These are phyloP conservation scores for Daldinia sp. DNA, from an alignment of 2,329 filamentous ascomycete genomes.

Conservation along the genomic window DNA sequence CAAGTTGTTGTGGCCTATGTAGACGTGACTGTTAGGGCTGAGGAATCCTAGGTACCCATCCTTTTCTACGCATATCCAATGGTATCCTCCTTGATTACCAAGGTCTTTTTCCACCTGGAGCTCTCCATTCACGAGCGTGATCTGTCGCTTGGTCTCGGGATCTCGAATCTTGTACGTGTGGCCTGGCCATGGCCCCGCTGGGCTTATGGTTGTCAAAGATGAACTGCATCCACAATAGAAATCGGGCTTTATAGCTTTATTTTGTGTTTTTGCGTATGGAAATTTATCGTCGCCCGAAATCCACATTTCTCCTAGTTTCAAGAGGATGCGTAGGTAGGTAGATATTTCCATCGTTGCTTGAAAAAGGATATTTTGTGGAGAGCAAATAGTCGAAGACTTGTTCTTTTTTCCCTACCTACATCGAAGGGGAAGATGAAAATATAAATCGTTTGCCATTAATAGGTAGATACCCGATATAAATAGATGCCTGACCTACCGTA, in stretches of 20 bases:
- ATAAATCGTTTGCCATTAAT: too few relatives aligned
- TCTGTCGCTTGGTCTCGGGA: background rate
- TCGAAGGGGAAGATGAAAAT: too few relatives aligned
- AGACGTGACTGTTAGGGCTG: background rate
- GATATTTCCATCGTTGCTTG: background rate
- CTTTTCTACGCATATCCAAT: constrained; percentile 21
- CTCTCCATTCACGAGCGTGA: background rate
- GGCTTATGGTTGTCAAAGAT: background rate
- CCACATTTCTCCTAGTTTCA: background rate
- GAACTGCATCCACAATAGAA: background rate
- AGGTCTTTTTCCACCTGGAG: background rate
- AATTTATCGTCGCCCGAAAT: background rate
- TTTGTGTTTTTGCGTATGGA: background rate
- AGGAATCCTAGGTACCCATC: constrained; percentile 17
- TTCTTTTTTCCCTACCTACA: background rate
- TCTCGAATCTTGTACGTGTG: constrained; percentile 9
- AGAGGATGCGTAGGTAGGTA: background rate
- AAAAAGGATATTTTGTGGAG: background rate
- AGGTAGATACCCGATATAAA: too few relatives aligned
- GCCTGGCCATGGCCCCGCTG: background rate
- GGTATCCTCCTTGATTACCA: constrained; percentile 15
- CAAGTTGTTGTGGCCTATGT: background rate
- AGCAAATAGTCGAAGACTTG: background rate
- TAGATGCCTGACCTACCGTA: too few relatives aligned
- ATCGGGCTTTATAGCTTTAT: background rate